Base-by-base conservation (phyloP, 495 filamentous ascomycete species). In the Bathelium albidoporum region DNA sequence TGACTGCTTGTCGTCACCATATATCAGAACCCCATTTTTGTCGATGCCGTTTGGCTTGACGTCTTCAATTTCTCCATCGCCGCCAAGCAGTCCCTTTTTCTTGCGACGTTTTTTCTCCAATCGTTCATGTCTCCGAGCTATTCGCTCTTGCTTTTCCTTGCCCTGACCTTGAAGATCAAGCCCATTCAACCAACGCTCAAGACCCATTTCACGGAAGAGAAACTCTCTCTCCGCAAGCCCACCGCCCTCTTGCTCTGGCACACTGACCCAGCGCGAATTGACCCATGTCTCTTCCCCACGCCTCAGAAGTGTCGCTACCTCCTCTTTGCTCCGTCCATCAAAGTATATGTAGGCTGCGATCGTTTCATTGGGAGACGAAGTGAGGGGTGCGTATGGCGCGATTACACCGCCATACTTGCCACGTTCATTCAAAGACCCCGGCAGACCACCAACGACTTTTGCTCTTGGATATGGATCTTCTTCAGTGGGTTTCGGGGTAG, bases 311-410 rank as follows among this genome's bases (percentile, higher is more conserved):
- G 94, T 99, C 62, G 94, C 94, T 18, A 97, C 95, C 73, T 99
- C 94, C 69, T 99, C 94, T 75, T 99, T 97, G 32, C 84, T 81
- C 58, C 95, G 80, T 14, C 94, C 94, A 74, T 99, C 94, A 70
- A 99, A 99, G 78, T 97, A 97, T 63, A 99, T 97, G 71, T 99
- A 99, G 14, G 94, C 94, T 20, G 94, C 94, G 61, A 99, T 90
- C 1, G 95, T 97, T 75, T 97, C 94, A 71, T 97, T 96, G 58
- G 88, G 85, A 26, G 89, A 92, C 43, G 85, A 84, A 5, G 92
- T 97, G 75, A 95, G 80, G 2, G 93, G 88, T 63, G 90, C 85
- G 73, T 99, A 99, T 0, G 91, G 90, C 49, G 80, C 82, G n/a
- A 95, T 85, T 32, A 83, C 75, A 34, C 77, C 73, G 32, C 72